phyloP scores from a whole-genome alignment of 176 grass and related monocot genomes.

The Stipa capillata region DNA sequence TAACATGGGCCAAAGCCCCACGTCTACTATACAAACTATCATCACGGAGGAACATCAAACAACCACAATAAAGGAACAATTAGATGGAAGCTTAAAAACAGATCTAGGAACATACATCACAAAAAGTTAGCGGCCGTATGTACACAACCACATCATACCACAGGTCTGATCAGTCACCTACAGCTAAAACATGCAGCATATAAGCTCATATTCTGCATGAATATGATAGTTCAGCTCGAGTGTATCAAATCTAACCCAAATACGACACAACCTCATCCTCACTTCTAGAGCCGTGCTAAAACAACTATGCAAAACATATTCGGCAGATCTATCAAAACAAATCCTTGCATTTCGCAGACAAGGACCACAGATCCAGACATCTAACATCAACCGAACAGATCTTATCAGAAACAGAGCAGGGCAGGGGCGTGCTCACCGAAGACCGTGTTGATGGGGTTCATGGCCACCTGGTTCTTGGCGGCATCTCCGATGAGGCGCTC shows the following conservation, averaged over 20 bases:
- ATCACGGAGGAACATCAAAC: neutral
- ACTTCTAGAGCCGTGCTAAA: no score
- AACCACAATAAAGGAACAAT: neutral
- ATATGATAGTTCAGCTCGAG: neutral
- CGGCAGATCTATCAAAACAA: no score
- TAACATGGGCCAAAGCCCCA: neutral
- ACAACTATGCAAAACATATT: no score
- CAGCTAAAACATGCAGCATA: neutral
- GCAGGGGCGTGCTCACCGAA: conserved; percentile 1
- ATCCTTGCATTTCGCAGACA: no score
- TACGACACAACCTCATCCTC: neutral
- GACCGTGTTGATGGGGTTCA: conserved; percentile 47
- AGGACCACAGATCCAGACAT: neutral
- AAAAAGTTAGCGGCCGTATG: neutral
- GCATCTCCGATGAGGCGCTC: conserved; percentile 67
- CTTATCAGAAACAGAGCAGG: neutral
- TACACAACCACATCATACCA: neutral
- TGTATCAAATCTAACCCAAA: neutral
- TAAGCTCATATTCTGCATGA: no score
- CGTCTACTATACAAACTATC: no score
- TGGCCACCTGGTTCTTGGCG: conserved; percentile 55
- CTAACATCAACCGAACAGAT: neutral
- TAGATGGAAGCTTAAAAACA: neutral
- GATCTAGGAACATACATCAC: no score
- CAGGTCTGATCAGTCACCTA: neutral